Evolutionary conservation across 345 rosid species (phyloP), one percentile per base, ranked within the genome.

Genomic region (Eucalyptus sideroxylon): DNA sequence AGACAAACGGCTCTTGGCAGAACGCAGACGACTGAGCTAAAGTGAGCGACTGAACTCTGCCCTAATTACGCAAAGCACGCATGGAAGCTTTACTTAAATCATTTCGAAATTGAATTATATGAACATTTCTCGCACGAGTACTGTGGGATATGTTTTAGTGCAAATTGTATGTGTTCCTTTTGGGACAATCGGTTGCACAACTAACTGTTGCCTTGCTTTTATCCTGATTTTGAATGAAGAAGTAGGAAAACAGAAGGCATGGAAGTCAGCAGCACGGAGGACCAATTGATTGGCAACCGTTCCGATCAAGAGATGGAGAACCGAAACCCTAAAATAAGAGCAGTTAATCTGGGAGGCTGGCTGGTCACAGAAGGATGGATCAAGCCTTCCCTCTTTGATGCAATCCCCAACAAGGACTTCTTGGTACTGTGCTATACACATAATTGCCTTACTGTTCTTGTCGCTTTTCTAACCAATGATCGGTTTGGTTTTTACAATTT

Each of bases 341-440:
- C 97, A 21, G 97, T 94, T 34, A 95, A 93, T 90, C 96, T 95
- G 42, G 96, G 96, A 88, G 97, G 97, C 15, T 95, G 97, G 97
- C 92, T 95, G 5, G 95, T 95, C 16, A 92, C 95, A 4, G 97
- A 95, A 94, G 96, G 96, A 53, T 95, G 96, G 97, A 95, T 95
- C 83, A 93, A 94, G 47, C 97, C 96, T 56, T 92, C 96, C 87
- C 96, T 95, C 49, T 95, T 95, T 53, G 93, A 95, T 69, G 95
- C 93, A 90, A 95, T 95, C 91, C 91, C 94, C 88, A 93, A 95
- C 93, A 94, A 91, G 88, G 94, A 95, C 87, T 93, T 95, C 89
- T 89, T 95, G 95, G 97, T 95, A 67, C 30, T 11, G 31, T 26
- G 26, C 50, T 77, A 47, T 26, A 16, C 34, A 44, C 45, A 11